Evolutionary conservation across 352 stramenopile species (phyloP).

Genomic region (Elongisporangium anandrum): DNA sequence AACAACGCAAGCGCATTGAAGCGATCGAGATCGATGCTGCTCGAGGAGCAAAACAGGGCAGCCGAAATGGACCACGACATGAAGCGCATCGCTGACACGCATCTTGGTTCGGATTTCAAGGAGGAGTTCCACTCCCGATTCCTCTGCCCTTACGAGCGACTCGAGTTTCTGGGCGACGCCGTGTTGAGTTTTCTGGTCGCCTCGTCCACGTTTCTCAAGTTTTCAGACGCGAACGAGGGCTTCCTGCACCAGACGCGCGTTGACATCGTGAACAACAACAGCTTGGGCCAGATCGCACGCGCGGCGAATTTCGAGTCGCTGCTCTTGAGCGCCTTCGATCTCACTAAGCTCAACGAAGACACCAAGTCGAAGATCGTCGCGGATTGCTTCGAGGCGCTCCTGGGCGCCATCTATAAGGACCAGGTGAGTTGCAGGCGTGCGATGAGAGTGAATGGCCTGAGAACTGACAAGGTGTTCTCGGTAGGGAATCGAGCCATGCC

Average conservation of each 20-base stretch:
- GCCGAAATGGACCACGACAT: conserved; percentile 34
- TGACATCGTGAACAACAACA: conserved; percentile 76
- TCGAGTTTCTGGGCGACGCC: conserved; percentile 83
- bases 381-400: conserved; percentile 78
- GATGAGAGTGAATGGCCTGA: not conserved
- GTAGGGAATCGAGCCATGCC: conserved; percentile 56
- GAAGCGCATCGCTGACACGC: conserved; percentile 47
- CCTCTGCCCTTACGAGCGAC: conserved; percentile 75
- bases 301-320: conserved; percentile 72
- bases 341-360: conserved; percentile 42
- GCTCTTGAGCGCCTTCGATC: conserved; percentile 67
- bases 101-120: conserved; percentile 64
- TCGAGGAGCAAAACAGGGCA: conserved; percentile 24
- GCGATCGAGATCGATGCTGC: conserved; percentile 42
- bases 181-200: conserved; percentile 83
- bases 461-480: not conserved
- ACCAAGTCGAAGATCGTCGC: conserved; percentile 72
- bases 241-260: conserved; percentile 66
- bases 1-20: conserved; percentile 58
- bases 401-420: conserved; percentile 80
- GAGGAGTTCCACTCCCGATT: conserved; percentile 76
- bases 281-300: conserved; percentile 69
- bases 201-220: conserved; percentile 75
- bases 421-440: conserved; percentile 21
- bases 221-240: conserved; percentile 58